phyloP scores from a whole-genome alignment of 2,329 filamentous ascomycete genomes.

The Colletotrichum endophyticum region DNA sequence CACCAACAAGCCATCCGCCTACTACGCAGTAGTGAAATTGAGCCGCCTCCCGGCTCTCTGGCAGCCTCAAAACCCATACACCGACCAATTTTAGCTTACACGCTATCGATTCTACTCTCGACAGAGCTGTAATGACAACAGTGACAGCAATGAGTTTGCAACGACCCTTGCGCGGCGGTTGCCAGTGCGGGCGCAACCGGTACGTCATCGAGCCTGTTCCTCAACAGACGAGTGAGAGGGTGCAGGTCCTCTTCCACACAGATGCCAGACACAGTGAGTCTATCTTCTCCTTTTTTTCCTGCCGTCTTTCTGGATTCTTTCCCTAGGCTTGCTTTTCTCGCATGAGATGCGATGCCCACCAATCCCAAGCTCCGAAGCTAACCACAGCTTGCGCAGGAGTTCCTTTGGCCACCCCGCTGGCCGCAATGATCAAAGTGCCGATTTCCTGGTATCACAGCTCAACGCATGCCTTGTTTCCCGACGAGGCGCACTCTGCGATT shows the following conservation, averaged over 20 bases:
- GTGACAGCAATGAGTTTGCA: constrained; percentile 45
- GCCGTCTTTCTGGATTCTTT: neutral
- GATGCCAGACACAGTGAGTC: constrained; percentile 73
- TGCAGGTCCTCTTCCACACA: constrained; percentile 78
- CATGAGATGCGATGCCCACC: neutral
- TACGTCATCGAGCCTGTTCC: constrained; percentile 76
- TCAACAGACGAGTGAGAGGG: constrained; percentile 55
- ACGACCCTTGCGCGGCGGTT: constrained; percentile 73
- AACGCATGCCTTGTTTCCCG: constrained; percentile 76
- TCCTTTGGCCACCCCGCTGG: constrained; percentile 73
- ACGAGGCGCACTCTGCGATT: constrained; percentile 74
- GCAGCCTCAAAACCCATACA: neutral
- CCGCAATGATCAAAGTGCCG: constrained; percentile 83
- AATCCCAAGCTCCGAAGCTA: constrained; percentile 9
- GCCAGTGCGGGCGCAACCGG: constrained; percentile 84
- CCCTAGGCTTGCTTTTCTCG: neutral
- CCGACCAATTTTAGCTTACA: neutral
- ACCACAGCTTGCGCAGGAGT: constrained; percentile 50
- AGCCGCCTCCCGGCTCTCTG: neutral
- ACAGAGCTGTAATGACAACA: neutral
- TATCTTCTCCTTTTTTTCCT: neutral
- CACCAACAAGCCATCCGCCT: neutral
- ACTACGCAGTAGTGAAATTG: neutral
- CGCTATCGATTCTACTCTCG: neutral
- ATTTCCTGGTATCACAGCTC: constrained; percentile 80